Evolutionary conservation across 352 stramenopile species (phyloP), one percentile per base, ranked within the genome.

Genomic region (Phytophthora sp.): DNA sequence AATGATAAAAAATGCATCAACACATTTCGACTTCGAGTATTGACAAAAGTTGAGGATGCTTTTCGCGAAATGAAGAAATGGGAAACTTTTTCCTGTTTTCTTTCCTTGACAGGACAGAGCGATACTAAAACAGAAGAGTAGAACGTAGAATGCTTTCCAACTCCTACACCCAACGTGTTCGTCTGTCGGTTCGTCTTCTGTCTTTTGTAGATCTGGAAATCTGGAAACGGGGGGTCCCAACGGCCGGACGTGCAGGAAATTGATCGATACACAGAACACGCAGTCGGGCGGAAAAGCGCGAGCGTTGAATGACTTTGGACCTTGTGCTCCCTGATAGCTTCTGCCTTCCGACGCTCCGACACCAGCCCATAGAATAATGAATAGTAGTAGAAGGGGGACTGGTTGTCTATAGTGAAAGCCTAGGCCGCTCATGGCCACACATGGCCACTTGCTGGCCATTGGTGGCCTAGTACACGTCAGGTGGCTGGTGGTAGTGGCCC

Each of bases 401-500:
- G 5, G 13, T 41, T 38, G 54, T 70, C 66, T 66, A 70, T 58
- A 55, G n/a, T n/a, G 45, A 42, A 55, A 39, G 35, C 23, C 55
- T 30, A 46, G 61, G 27, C 39, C 47, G 13, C n/a, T 8, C 33
- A 4, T 54, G 61, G 27, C 39, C 47, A 26, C n/a, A 11, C 33
- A 4, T 30, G 45, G 53, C 42, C 58, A 46, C 20, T 33, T 27
- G 18, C 18, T 46, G 39, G 39, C 20, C 18, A 29, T 29, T 20
- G 20, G 27, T 24, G 45, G 53, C 49, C 62, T 91, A 94, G 57
- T 82, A 94, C 54, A 94, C 83, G 56, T 92, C 84, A 2, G 86
- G 86, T 21, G 82, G 79, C 58, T 80, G 78, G n/a, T 73, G 71
- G 9, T 68, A 68, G 33, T 73, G 52, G 59, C 63, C 55, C 8